Conservation (phyloP, 1,139 yeast genomes). For the Eremothecium coryli region DNA sequence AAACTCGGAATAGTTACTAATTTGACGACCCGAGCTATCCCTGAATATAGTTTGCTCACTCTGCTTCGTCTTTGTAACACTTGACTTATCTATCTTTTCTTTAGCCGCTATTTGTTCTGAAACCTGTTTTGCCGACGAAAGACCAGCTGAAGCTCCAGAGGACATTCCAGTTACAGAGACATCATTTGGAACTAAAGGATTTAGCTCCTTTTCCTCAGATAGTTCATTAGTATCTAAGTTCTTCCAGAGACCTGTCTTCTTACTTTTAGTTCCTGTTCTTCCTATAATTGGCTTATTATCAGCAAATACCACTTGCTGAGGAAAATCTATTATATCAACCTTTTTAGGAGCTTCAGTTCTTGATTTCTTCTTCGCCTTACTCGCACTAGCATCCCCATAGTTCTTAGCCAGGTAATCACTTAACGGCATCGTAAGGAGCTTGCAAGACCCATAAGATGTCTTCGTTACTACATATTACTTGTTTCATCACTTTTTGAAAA, state of each 20-base stretch:
- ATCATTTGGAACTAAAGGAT: not conserved
- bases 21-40: slow-evolving; percentile 47
- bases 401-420: slow-evolving; percentile 19
- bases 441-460: too few species aligned
- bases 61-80: slow-evolving; percentile 6
- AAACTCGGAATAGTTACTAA: slow-evolving; percentile 35
- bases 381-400: slow-evolving; percentile 15
- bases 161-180: slow-evolving; percentile 22
- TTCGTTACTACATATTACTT: too few species aligned
- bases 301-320: slow-evolving; percentile 5
- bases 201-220: slow-evolving; percentile 3
- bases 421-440: slow-evolving; percentile 13
- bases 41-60: slow-evolving; percentile 42
- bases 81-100: slow-evolving; percentile 21
- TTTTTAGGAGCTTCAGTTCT: slow-evolving; percentile 8
- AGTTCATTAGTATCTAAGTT: slow-evolving; percentile 20
- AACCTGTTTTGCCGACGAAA: slow-evolving; percentile 38
- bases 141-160: slow-evolving; percentile 38
- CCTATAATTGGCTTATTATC: slow-evolving; percentile 3
- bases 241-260: slow-evolving; percentile 16
- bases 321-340: slow-evolving; percentile 13
- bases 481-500: too few species aligned
- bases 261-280: slow-evolving; percentile 7
- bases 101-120: slow-evolving; percentile 30
- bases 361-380: slow-evolving; percentile 17